phyloP scores from a whole-genome alignment of 1,139 yeast genomes.

The Debaryomyces psychrophilus region DNA sequence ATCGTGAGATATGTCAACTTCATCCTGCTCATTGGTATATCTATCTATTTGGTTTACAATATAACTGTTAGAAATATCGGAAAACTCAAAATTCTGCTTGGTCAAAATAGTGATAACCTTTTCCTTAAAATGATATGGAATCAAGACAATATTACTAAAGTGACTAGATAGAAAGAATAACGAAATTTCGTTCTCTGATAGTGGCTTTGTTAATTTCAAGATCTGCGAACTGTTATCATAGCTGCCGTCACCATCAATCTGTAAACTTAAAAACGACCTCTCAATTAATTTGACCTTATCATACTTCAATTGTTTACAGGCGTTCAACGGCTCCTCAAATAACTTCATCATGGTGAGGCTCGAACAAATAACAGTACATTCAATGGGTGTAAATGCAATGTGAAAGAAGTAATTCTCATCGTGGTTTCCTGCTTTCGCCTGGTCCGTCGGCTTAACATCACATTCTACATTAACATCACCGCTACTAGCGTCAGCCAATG shows the following conservation, averaged over 20 bases:
- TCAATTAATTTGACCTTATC: constrained; percentile 46
- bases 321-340: constrained; percentile 39
- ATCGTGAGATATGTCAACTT: not conserved
- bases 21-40: constrained; percentile 1
- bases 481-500: constrained; percentile 19
- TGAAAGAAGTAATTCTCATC: constrained; percentile 46
- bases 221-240: constrained; percentile 57
- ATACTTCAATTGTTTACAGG: constrained; percentile 31
- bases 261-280: constrained; percentile 55
- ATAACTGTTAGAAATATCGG: constrained; percentile 43
- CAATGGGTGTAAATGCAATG: constrained; percentile 58
- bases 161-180: constrained; percentile 67
- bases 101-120: constrained; percentile 51
- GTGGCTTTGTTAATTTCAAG: constrained; percentile 60
- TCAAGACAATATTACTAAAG: constrained; percentile 66
- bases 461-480: not conserved
- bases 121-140: constrained; percentile 50
- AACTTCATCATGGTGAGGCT: constrained; percentile 34
- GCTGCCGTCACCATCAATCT: constrained; percentile 64
- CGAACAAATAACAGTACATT: constrained; percentile 59
- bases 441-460: constrained; percentile 3
- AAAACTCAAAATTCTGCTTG: constrained; percentile 46
- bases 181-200: constrained; percentile 59
- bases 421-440: constrained; percentile 21
- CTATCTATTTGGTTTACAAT: constrained; percentile 18